Evolutionary conservation across 352 stramenopile species (phyloP).

Genomic region (Pythium apleroticum): DNA sequence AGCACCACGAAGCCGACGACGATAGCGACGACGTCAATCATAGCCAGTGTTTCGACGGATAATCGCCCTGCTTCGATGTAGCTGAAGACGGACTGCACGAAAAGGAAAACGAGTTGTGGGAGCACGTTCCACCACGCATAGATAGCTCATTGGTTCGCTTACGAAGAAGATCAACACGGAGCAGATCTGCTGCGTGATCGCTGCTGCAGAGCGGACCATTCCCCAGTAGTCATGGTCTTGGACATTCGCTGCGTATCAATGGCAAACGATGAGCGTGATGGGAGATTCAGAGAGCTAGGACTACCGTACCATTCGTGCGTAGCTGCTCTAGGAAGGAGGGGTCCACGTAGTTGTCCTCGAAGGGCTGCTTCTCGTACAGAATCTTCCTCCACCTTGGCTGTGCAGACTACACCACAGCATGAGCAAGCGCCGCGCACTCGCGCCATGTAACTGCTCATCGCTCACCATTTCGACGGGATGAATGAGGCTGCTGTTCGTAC

Average conservation of each 20-base stretch:
- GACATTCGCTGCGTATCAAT: slow-evolving; percentile 58
- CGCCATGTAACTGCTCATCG: not conserved
- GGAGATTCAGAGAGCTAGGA: not conserved
- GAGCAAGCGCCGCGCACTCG: not conserved
- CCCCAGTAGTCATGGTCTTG: slow-evolving; percentile 80
- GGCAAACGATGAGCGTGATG: not conserved
- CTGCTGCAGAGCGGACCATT: slow-evolving; percentile 81
- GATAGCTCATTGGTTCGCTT: slow-evolving; percentile 13
- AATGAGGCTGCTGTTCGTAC: not conserved
- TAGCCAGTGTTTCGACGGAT: slow-evolving; percentile 52
- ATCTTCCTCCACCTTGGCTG: slow-evolving; percentile 78
- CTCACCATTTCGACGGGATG: slow-evolving; percentile 12
- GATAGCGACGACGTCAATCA: slow-evolving; percentile 58
- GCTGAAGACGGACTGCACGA: slow-evolving; percentile 64
- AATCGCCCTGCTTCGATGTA: slow-evolving; percentile 59
- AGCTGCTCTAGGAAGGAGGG: slow-evolving; percentile 89
- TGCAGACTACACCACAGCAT: not conserved
- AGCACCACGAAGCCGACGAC: slow-evolving; percentile 58
- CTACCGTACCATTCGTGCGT: slow-evolving; percentile 78
- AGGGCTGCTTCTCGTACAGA: slow-evolving; percentile 85
- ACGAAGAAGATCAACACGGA: slow-evolving; percentile 90
- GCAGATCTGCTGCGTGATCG: slow-evolving; percentile 89
- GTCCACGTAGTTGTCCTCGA: slow-evolving; percentile 91
- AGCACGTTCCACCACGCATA: slow-evolving; percentile 5
- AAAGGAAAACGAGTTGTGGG: not conserved